A percentile compares a stretch with the other conserved stretches of the same genome.
These are phyloP conservation scores for Xylaria flabelliformis DNA, from an alignment of 495 filamentous ascomycete genomes.

Conservation along the genomic window DNA sequence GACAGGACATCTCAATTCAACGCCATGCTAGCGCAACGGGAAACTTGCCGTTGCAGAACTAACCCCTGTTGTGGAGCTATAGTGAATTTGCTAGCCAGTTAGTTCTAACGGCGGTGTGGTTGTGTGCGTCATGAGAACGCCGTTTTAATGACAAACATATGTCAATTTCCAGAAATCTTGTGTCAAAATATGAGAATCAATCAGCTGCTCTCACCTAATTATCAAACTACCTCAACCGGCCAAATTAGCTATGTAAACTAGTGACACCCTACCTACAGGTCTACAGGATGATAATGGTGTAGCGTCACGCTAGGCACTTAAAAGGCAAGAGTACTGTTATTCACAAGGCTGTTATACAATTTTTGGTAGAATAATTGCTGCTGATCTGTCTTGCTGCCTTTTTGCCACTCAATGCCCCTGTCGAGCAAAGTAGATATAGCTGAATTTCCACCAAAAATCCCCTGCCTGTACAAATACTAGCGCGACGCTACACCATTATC, in stretches of 20 bases:
- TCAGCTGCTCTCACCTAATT: too few relatives aligned
- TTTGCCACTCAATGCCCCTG: too few relatives aligned
- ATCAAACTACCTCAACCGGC: neutral
- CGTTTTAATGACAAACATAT: neutral
- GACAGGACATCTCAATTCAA: neutral
- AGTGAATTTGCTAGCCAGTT: constrained; percentile 1
- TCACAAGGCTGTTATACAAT: too few relatives aligned
- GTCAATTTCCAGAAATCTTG: neutral
- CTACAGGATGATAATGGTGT: too few relatives aligned
- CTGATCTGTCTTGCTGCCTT: too few relatives aligned
- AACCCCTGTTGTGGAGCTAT: constrained; percentile 12
- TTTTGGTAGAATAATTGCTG: too few relatives aligned
- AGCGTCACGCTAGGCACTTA: too few relatives aligned
- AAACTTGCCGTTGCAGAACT: constrained; percentile 16
- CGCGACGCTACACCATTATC: too few relatives aligned
- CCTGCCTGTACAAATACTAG: too few relatives aligned
- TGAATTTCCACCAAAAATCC: too few relatives aligned
- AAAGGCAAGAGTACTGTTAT: too few relatives aligned
- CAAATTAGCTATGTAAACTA: neutral
- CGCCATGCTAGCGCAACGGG: neutral
- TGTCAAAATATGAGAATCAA: neutral
- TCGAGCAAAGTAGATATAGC: too few relatives aligned
- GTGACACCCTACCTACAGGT: neutral
- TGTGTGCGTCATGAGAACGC: constrained; percentile 2
- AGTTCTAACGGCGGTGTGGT: neutral